A percentile compares a stretch with the other conserved stretches of the same genome.
Conservation (phyloP, 768 basidiomycete species). For the Suillus subalutaceus region DNA sequence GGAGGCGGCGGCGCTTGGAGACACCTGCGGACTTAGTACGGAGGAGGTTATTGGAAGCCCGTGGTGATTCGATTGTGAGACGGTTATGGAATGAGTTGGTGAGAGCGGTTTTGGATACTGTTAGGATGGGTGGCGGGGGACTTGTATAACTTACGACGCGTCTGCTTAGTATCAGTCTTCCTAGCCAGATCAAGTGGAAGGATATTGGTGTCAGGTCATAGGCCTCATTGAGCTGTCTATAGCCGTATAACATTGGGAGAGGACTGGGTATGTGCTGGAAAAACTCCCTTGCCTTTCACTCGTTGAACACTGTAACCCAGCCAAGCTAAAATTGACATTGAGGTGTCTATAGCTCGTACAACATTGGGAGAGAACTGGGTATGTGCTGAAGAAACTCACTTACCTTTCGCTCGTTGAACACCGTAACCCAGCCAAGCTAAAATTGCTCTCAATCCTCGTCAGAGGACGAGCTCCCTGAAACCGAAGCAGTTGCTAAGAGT, state of each 20-base stretch:
- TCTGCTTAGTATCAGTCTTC: not conserved
- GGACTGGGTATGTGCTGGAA: constrained; percentile 62
- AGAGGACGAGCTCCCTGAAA: constrained; percentile 81
- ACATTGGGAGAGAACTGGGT: constrained; percentile 94
- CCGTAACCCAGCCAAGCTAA: constrained; percentile 79
- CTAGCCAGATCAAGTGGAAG: too few species aligned
- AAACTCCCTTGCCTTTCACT: not conserved
- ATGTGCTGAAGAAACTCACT: constrained; percentile 17
- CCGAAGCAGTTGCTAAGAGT: constrained; percentile 85
- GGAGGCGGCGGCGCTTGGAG: constrained; percentile 44
- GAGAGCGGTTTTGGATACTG: constrained; percentile 62
- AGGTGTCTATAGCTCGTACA: constrained; percentile 58
- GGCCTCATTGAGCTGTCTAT: constrained; percentile 11
- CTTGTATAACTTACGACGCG: constrained; percentile 46
- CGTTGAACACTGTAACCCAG: constrained; percentile 41
- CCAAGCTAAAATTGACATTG: constrained; percentile 80
- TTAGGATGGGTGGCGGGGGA: constrained; percentile 82
- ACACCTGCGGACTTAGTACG: constrained; percentile 57
- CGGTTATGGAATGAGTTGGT: constrained; percentile 56
- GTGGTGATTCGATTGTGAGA: constrained; percentile 38
- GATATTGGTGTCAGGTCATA: too few species aligned
- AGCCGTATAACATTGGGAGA: constrained; percentile 88
- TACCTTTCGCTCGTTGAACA: constrained; percentile 6
- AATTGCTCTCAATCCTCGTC: constrained; percentile 81
- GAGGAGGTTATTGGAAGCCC: constrained; percentile 49